Evolutionary conservation across 148 eudicot species (phyloP).

Genomic region (Vaccinium vitisidaea): DNA sequence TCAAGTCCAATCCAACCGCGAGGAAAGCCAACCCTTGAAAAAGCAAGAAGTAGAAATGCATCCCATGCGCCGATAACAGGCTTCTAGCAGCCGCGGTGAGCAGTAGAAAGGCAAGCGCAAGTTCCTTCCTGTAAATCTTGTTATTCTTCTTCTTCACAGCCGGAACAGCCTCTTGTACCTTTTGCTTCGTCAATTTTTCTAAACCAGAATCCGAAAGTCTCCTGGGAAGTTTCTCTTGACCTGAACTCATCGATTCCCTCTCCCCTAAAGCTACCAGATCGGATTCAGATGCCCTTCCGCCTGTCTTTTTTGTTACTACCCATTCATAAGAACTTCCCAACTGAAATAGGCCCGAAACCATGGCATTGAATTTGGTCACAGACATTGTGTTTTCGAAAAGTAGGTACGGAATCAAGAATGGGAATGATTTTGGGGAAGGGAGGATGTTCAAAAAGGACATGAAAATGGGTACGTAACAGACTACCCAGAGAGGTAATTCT

Average conservation of each 20-base stretch:
- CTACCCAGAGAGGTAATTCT: slow-evolving; percentile 59
- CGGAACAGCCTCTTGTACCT: slow-evolving; percentile 16
- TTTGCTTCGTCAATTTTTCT: slow-evolving; percentile 39
- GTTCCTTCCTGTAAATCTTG: slow-evolving; percentile 50
- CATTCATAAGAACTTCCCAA: slow-evolving; percentile 68
- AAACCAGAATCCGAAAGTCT: slow-evolving; percentile 55
- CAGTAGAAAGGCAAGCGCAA: slow-evolving; percentile 58
- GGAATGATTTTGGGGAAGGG: slow-evolving; percentile 60
- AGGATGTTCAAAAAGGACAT: slow-evolving; percentile 56
- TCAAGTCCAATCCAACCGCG: slow-evolving; percentile 57
- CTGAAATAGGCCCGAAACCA: slow-evolving; percentile 66
- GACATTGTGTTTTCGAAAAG: slow-evolving; percentile 76
- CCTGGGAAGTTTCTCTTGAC: slow-evolving; percentile 14
- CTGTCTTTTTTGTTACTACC: slow-evolving; percentile 68
- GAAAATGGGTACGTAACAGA: slow-evolving; percentile 55
- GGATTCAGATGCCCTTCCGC: slow-evolving; percentile 57
- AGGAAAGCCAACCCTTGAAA: slow-evolving; percentile 66
- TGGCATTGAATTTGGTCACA: slow-evolving; percentile 69
- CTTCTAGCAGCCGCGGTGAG: slow-evolving; percentile 67
- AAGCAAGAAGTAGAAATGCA: slow-evolving; percentile 64
- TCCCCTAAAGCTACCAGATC: slow-evolving; percentile 53
- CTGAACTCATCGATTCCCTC: slow-evolving; percentile 36
- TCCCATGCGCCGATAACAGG: slow-evolving; percentile 54
- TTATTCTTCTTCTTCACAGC: slow-evolving; percentile 40
- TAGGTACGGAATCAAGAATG: slow-evolving; percentile 61